These are phyloP conservation scores for Cadophora luteo-olivacea DNA, from an alignment of 2,329 filamentous ascomycete species.

Conservation along the genomic window DNA sequence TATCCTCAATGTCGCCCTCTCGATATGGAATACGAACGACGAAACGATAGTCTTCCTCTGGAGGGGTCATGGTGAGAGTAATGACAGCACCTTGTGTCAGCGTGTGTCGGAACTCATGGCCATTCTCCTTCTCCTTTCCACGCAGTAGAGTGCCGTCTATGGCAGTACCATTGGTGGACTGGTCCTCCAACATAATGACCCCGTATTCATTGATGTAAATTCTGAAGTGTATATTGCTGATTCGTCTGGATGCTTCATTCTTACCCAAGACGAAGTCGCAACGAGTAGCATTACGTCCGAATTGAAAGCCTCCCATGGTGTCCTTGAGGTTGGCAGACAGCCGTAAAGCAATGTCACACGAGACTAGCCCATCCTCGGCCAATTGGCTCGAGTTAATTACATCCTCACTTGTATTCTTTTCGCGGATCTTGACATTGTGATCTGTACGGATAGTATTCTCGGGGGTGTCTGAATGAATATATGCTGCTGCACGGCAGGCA, in stretches of 20 bases:
- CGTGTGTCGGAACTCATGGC: conserved; percentile 45
- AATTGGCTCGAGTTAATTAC: conserved; percentile 31
- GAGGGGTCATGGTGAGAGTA: conserved; percentile 41
- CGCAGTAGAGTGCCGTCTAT: conserved; percentile 77
- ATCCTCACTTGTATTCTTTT: conserved; percentile 27
- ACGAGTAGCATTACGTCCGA: conserved; percentile 75
- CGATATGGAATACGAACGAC: conserved; percentile 83
- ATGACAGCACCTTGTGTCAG: conserved; percentile 44
- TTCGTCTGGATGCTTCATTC: conserved; percentile 68
- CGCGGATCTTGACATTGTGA: conserved; percentile 45
- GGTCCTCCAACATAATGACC: conserved; percentile 89
- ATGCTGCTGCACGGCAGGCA: conserved; percentile 69
- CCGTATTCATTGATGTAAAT: conserved; percentile 90
- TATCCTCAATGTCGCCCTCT: conserved; percentile 67
- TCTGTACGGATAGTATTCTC: conserved; percentile 59
- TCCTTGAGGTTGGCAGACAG: conserved; percentile 77
- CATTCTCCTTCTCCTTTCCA: conserved; percentile 54
- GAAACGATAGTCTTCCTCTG: conserved; percentile 72
- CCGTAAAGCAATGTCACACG: conserved; percentile 75
- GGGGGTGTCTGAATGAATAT: conserved; percentile 57
- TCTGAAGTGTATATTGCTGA: conserved; percentile 96
- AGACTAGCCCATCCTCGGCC: conserved; percentile 32
- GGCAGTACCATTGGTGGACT: conserved; percentile 93
- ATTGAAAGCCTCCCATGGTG: conserved; percentile 76
- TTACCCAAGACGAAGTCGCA: conserved; percentile 78